Percentiles rank a stretch among this genome's conserved stretches.
phyloP scores from a whole-genome alignment of 805 yeast species.

The Jamesozyma piceae region DNA sequence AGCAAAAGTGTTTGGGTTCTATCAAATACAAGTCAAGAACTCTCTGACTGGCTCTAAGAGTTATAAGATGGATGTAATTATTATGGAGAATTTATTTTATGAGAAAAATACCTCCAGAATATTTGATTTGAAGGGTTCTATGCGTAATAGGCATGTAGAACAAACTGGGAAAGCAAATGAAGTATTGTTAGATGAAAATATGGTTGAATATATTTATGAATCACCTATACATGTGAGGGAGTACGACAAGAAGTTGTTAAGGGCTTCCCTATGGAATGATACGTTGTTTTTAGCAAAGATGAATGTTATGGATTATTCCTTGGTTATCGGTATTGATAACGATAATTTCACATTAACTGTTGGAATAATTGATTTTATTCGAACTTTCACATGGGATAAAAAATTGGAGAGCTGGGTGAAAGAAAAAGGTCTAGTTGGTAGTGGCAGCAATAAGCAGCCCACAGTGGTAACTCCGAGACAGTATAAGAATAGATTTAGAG shows the following conservation, averaged over 20 bases:
- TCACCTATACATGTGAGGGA: conserved; percentile 91
- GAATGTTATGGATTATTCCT: conserved; percentile 98
- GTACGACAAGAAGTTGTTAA: conserved; percentile 72
- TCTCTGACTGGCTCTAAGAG: conserved; percentile 49
- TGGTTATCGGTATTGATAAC: conserved; percentile 83
- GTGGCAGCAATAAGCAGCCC: conserved; percentile 68
- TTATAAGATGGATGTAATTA: conserved; percentile 79
- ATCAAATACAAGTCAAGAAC: conserved; percentile 82
- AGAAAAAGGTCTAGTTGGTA: conserved; percentile 83
- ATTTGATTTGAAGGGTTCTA: conserved; percentile 93
- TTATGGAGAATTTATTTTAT: conserved; percentile 92
- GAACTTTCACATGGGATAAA: conserved; percentile 98
- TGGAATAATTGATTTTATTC: conserved; percentile 86
- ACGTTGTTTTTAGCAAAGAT: conserved; percentile 87
- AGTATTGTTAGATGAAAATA: conserved; percentile 89
- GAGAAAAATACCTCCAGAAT: conserved; percentile 72
- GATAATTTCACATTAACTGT: conserved; percentile 65
- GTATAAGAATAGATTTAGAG: conserved; percentile 86
- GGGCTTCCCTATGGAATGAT: conserved; percentile 92
- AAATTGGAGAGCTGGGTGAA: conserved; percentile 98
- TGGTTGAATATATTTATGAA: conserved; percentile 96
- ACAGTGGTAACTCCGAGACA: conserved; percentile 96
- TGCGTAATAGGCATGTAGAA: conserved; percentile 93
- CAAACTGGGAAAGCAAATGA: conserved; percentile 95
- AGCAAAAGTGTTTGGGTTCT: conserved; percentile 92